phyloP scores from a whole-genome alignment of 345 rosid genomes.

The Camelina sativa region DNA sequence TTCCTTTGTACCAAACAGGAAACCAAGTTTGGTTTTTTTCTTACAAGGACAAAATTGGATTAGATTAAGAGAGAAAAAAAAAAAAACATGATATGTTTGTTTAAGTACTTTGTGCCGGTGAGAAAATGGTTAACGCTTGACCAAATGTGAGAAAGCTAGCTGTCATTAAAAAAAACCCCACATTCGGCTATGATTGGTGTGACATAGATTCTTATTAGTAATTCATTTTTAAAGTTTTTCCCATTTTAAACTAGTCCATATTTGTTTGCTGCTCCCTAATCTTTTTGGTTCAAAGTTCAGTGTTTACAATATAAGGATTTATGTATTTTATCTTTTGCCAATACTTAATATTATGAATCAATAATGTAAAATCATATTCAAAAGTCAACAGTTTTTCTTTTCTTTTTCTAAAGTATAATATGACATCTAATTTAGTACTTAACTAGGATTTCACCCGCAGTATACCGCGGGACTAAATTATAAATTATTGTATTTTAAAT shows the following conservation, averaged over 20 bases:
- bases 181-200: conserved; percentile 33
- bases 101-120: conserved; percentile 17
- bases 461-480: too few species aligned
- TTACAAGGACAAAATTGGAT: conserved; percentile 2
- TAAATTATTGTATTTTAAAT: too few species aligned
- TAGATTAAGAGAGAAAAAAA: conserved; percentile 20
- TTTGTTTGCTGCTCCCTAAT: not conserved
- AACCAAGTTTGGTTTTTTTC: not conserved
- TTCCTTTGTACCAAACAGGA: conserved; percentile 36
- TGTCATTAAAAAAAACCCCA: conserved; percentile 42
- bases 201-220: conserved; percentile 10
- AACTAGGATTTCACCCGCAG: too few species aligned
- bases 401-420: too few species aligned
- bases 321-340: not conserved
- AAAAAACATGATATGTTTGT: conserved; percentile 33
- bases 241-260: not conserved
- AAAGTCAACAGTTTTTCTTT: not conserved
- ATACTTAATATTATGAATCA: not conserved
- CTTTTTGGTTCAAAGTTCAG: not conserved
- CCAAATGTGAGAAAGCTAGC: conserved; percentile 44
- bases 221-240: not conserved
- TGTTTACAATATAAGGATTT: not conserved
- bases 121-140: conserved; percentile 50
- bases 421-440: too few species aligned
- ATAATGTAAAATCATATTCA: not conserved